A percentile compares a stretch with the other conserved stretches of the same genome.
Conservation (phyloP, 1,284 basidiomycete species). For the Golubevia sp. region DNA sequence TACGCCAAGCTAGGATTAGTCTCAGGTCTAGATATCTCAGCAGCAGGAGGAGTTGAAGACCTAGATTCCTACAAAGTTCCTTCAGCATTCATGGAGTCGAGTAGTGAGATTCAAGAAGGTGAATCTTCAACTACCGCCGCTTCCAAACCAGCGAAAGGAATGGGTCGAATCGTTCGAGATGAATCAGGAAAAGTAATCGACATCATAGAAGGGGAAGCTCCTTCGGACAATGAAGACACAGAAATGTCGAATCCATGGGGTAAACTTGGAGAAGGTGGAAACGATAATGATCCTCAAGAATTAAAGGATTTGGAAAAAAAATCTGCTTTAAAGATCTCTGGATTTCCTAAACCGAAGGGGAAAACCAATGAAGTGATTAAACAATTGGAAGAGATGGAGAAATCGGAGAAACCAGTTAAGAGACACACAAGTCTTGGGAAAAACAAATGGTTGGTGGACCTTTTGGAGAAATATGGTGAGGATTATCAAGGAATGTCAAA, state of each 20-base stretch:
- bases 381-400: slow-evolving; percentile 16
- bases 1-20: slow-evolving; percentile 48
- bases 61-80: neutral
- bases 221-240: slow-evolving; percentile 4
- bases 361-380: neutral
- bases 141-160: slow-evolving; percentile 22
- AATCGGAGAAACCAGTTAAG: slow-evolving; percentile 20
- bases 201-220: slow-evolving; percentile 28
- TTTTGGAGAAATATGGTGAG: slow-evolving; percentile 32
- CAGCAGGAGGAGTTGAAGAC: neutral
- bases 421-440: slow-evolving; percentile 33
- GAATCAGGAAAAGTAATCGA: slow-evolving; percentile 47
- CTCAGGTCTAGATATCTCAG: slow-evolving; percentile 3
- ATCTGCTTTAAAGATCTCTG: neutral
- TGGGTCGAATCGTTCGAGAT: slow-evolving; percentile 49
- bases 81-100: neutral
- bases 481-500: slow-evolving; percentile 42
- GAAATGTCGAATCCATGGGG: slow-evolving; percentile 23
- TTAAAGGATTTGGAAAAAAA: neutral
- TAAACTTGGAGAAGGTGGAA: slow-evolving; percentile 15
- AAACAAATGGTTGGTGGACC: slow-evolving; percentile 34
- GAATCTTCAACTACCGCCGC: neutral
- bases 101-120: neutral
- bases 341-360: too few species aligned
- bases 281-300: slow-evolving; percentile 13